phyloP scores from a whole-genome alignment of 2,329 filamentous ascomycete species.

The Ustulina deusta region DNA sequence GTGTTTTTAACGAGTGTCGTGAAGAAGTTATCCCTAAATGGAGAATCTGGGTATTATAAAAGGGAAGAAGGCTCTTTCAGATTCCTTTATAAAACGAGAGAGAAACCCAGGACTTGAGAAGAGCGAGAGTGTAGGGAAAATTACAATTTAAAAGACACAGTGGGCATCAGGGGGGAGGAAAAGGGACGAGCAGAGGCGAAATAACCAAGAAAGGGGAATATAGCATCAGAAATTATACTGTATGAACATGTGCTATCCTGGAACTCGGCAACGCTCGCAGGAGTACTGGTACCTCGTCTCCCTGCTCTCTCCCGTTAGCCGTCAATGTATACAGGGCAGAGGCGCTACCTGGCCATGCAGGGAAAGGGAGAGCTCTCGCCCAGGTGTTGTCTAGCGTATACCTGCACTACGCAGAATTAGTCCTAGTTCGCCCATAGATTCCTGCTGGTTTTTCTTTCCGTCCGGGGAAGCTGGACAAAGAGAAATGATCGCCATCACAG shows the following conservation, averaged over 20 bases:
- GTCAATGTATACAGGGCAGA: constrained; percentile 18
- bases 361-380: constrained; percentile 12
- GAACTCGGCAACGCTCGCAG: constrained; percentile 4
- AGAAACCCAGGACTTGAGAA: neutral
- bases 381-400: no score
- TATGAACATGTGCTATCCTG: constrained; percentile 8
- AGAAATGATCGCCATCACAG: constrained; percentile 21
- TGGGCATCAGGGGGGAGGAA: constrained; percentile 20
- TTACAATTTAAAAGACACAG: constrained; percentile 25
- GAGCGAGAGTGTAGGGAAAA: constrained; percentile 3
- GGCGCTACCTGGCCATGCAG: constrained; percentile 14
- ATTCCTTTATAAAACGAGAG: constrained; percentile 31
- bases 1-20: constrained; percentile 34
- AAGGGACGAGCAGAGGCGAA: constrained; percentile 12
- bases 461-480: constrained; percentile 35
- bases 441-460: constrained; percentile 10
- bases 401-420: constrained; percentile 15
- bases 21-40: constrained; percentile 28
- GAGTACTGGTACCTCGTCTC: constrained; percentile 27
- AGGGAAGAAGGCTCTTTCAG: constrained; percentile 22
- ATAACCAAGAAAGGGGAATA: constrained; percentile 26
- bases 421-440: constrained; percentile 13
- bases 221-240: constrained; percentile 31
- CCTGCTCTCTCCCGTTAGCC: neutral
- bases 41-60: constrained; percentile 1